Conservation (phyloP, 306 rosid genomes). For the Cyclanthera cordifolia region DNA sequence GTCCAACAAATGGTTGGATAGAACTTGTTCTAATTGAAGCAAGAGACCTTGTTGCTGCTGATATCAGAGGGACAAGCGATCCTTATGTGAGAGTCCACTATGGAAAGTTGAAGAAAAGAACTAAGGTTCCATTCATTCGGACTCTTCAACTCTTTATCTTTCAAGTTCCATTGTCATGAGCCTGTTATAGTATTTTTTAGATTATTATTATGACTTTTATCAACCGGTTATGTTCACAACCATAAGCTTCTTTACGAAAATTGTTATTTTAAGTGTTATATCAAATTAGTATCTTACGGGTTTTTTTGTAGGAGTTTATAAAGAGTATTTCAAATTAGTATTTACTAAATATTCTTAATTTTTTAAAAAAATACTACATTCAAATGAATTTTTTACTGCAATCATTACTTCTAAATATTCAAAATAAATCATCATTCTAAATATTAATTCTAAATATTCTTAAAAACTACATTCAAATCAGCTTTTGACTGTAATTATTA, state of each 20-base stretch:
- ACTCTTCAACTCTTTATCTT: not conserved
- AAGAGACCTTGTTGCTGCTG: slow-evolving; percentile 78
- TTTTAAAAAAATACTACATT: too few relatives aligned
- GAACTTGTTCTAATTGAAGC: slow-evolving; percentile 83
- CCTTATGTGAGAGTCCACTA: slow-evolving; percentile 88
- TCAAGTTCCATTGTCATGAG: slow-evolving; percentile 3
- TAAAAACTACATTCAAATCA: too few relatives aligned
- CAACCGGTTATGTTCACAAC: not conserved
- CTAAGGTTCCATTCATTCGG: slow-evolving; percentile 48
- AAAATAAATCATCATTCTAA: too few relatives aligned
- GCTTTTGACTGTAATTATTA: too few relatives aligned
- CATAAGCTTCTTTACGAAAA: not conserved
- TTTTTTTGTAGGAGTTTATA: not conserved
- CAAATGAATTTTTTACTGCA: too few relatives aligned
- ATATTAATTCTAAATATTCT: too few relatives aligned
- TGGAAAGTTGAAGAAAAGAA: slow-evolving; percentile 64
- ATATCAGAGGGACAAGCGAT: slow-evolving; percentile 92
- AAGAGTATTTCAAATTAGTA: too few relatives aligned
- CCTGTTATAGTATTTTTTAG: not conserved
- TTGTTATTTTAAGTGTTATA: not conserved
- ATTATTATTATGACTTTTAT: not conserved
- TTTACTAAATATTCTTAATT: too few relatives aligned
- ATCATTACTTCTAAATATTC: too few relatives aligned
- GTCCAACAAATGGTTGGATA: slow-evolving; percentile 56
- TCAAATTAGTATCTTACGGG: not conserved